Evolutionary conservation across 2,329 filamentous ascomycete genomes (phyloP).

Genomic region (Trichoderma atrobrunneum): DNA sequence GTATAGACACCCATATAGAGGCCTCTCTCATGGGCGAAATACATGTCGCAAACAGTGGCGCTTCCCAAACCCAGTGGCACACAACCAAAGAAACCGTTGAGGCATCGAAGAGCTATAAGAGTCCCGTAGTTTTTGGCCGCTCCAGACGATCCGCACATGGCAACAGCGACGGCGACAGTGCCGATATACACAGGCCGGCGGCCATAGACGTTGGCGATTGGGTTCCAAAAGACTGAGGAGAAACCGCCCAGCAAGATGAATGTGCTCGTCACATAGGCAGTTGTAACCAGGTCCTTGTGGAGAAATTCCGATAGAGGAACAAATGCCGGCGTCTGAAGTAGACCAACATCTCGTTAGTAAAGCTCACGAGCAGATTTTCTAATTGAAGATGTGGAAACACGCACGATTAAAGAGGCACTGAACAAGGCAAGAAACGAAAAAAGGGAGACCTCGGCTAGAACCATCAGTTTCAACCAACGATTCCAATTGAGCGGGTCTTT

Average conservation of each 20-base stretch:
- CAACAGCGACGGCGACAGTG: neutral
- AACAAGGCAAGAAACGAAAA: slow-evolving; percentile 12
- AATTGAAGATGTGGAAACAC: neutral
- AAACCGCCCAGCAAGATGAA: slow-evolving; percentile 1
- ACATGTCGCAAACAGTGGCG: slow-evolving; percentile 13
- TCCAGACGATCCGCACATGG: slow-evolving; percentile 6
- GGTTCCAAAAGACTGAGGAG: slow-evolving; percentile 7
- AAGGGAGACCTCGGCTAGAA: slow-evolving; percentile 1
- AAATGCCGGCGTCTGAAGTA: slow-evolving; percentile 9
- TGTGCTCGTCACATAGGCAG: slow-evolving; percentile 11
- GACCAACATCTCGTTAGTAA: neutral
- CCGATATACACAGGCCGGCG: slow-evolving; percentile 7
- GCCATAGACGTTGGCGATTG: slow-evolving; percentile 11
- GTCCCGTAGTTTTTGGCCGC: slow-evolving; percentile 13
- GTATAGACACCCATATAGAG: slow-evolving; percentile 13
- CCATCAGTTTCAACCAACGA: slow-evolving; percentile 16
- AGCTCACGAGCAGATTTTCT: neutral
- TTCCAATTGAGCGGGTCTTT: slow-evolving; percentile 16
- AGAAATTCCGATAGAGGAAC: slow-evolving; percentile 3
- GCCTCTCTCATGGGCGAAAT: slow-evolving; percentile 9
- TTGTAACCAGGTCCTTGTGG: neutral
- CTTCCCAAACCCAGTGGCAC: slow-evolving; percentile 4
- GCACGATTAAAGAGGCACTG: slow-evolving; percentile 14
- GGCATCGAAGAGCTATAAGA: slow-evolving; percentile 3
- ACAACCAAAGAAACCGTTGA: slow-evolving; percentile 8